These are phyloP conservation scores for Adenanthera pavonina DNA, from an alignment of 306 rosid species.

Conservation along the genomic window DNA sequence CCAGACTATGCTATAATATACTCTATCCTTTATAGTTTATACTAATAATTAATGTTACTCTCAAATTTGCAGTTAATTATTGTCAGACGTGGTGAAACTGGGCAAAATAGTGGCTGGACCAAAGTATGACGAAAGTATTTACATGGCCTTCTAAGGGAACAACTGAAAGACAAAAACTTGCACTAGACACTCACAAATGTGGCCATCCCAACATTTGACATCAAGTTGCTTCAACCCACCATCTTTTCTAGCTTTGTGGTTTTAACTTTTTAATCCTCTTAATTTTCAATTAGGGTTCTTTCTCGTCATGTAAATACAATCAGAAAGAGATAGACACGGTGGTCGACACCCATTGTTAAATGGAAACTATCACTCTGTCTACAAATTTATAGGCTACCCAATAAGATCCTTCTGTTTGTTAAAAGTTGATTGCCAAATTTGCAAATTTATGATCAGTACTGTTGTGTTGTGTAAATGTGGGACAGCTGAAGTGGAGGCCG, in stretches of 20 bases:
- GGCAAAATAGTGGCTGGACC: constrained; percentile 47
- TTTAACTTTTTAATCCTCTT: not conserved
- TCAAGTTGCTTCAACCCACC: constrained; percentile 60
- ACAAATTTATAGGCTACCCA: too few species aligned
- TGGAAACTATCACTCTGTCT: too few species aligned
- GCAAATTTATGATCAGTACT: too few species aligned
- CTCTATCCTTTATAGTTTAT: not conserved
- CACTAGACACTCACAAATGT: constrained; percentile 56
- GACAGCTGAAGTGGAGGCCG: constrained; percentile 47
- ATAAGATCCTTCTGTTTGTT: too few species aligned
- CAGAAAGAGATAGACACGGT: too few species aligned
- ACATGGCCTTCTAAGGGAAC: constrained; percentile 38
- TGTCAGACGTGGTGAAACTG: not conserved
- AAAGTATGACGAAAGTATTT: constrained; percentile 61
- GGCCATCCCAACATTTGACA: constrained; percentile 59
- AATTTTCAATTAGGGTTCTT: too few species aligned
- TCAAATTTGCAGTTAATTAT: constrained; percentile 1
- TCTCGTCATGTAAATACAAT: too few species aligned
- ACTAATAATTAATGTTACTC: not conserved
- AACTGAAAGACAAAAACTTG: constrained; percentile 41
- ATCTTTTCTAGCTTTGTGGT: constrained; percentile 72
- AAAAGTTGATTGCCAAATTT: too few species aligned
- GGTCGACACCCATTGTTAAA: too few species aligned
- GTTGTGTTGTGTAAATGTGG: not conserved
- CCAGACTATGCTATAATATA: too few species aligned